Evolutionary conservation across 2,329 filamentous ascomycete species (phyloP), one percentile per base, ranked within the genome.

Genomic region (Sporothrix schenckii): DNA sequence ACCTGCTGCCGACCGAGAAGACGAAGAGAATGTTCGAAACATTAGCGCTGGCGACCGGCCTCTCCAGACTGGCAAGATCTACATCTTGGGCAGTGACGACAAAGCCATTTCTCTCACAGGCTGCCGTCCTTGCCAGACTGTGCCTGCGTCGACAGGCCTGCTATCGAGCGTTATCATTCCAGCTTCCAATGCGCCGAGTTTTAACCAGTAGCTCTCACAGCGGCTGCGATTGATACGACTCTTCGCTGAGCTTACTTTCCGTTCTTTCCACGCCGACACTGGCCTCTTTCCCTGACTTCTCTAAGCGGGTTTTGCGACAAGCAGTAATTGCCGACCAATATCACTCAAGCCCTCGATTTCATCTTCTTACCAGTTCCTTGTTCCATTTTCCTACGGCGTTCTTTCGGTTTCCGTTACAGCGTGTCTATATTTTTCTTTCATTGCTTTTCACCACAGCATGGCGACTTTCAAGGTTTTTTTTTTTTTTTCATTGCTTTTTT

Each of bases 391-490:
- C 60, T 44, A 69, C 24, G 50, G 60, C 68, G 61, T 50, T 65
- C 19, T 39, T 16, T 30, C 49, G 16, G n/a, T 66, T 34, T 65
- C 39, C n/a, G 47, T 63, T 16, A 24, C 39, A 63, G 58, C 27
- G 58, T 50, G 61, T n/a, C 13, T 49, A 27, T 50, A 49, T 30
- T 54, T 66, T 73, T 66, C 69, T 66, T 44, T 44, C 16, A 44
- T 66, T 73, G 67, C 68, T 63, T 50, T 69, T 49, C 66, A 14
- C 44, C 54, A 63, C 61, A 50, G 69, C 69, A 60, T 66, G 52
- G 69, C 69, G 61, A 70, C 14, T 16, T 21, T 47, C 14, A 14
- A 19, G 44, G 56, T 27, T 41, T 65, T 4, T 1, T 69, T 69
- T 69, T 34, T 27, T 53, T 39, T 54, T 30, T 30, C n/a, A 44